A percentile compares a stretch with the other conserved stretches of the same genome.
These are phyloP conservation scores for Metschnikowia peoriensis DNA, from an alignment of 805 yeast genomes.

Conservation along the genomic window DNA sequence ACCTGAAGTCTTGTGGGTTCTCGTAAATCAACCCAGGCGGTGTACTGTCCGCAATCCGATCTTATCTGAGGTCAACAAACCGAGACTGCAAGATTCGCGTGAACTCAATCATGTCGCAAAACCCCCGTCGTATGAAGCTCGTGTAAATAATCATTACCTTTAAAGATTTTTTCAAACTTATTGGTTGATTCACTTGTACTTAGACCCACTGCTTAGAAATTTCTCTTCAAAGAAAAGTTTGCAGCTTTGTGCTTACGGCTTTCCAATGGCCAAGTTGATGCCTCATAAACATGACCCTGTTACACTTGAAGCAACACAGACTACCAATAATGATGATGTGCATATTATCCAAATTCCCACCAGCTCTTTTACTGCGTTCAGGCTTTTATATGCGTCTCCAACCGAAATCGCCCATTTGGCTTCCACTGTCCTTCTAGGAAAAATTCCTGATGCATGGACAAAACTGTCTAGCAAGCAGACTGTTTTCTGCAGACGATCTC, in stretches of 20 bases:
- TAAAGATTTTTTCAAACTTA: neutral
- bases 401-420: conserved; percentile 48
- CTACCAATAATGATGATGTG: neutral
- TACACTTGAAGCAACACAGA: neutral
- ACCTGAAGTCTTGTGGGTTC: neutral
- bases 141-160: neutral
- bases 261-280: neutral
- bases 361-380: conserved; percentile 59
- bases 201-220: neutral
- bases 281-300: neutral
- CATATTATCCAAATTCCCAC: conserved; percentile 39
- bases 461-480: conserved; percentile 1
- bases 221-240: neutral
- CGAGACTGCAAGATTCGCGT: neutral
- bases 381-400: conserved; percentile 53
- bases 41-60: neutral
- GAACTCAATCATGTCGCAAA: neutral
- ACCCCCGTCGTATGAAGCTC: neutral
- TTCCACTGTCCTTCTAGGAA: conserved; percentile 52
- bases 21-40: neutral
- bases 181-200: neutral
- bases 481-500: neutral
- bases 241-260: neutral
- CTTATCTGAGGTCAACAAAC: neutral
- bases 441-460: conserved; percentile 56